A percentile compares a stretch with the other conserved stretches of the same genome.
phyloP scores from a whole-genome alignment of 2,329 filamentous ascomycete genomes.

The Cadophora malorum region DNA sequence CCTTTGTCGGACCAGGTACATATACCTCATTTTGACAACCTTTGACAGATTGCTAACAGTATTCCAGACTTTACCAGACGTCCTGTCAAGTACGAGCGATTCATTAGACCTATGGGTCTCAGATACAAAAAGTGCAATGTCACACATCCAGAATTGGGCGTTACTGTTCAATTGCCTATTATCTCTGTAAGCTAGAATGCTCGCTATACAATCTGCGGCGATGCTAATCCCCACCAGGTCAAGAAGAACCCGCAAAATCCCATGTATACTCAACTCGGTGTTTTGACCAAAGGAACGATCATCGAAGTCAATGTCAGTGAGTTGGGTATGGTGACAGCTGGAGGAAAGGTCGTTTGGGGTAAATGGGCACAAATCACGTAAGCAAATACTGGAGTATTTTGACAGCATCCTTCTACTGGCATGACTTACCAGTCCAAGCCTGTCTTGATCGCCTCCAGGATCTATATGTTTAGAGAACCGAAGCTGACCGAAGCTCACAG shows the following conservation, averaged over 20 bases:
- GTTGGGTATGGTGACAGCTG: constrained; percentile 86
- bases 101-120: constrained; percentile 78
- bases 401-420: no score
- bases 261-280: constrained; percentile 90
- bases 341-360: constrained; percentile 91
- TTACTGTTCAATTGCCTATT: constrained; percentile 87
- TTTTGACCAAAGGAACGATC: constrained; percentile 83
- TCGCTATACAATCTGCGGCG: no score
- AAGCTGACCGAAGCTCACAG: neutral
- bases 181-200: constrained; percentile 53
- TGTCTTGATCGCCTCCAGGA: no score
- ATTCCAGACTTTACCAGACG: constrained; percentile 78
- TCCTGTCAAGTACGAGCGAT: constrained; percentile 76
- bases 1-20: constrained; percentile 85
- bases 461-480: neutral
- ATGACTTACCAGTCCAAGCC: neutral
- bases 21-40: neutral
- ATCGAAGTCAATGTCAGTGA: constrained; percentile 95
- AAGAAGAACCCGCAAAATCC: constrained; percentile 91
- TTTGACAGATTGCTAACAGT: neutral
- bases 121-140: constrained; percentile 72
- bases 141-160: constrained; percentile 52
- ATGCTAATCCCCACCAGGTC: constrained; percentile 18
- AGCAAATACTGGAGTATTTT: neutral
- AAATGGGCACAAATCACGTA: constrained; percentile 73